Evolutionary conservation across 202 grass and related monocot genomes (phyloP).

Genomic region (Schoenoplectus triqueter): DNA sequence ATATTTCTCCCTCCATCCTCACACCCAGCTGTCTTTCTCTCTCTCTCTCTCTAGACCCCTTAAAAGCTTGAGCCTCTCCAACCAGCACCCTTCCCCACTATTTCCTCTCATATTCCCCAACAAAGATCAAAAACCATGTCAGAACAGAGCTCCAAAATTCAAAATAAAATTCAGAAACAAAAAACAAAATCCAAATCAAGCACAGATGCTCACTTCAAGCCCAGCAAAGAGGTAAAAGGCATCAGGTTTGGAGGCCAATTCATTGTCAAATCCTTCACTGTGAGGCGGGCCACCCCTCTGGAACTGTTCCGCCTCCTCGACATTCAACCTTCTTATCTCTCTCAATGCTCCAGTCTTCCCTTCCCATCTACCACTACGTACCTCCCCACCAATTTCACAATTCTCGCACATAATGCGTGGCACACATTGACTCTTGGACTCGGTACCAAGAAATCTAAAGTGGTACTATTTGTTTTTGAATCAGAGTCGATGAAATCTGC

Average conservation of each 20-base stretch:
- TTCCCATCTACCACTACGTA: constrained; percentile 88
- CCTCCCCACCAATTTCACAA: constrained; percentile 98
- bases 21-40: background rate
- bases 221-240: constrained; percentile 82
- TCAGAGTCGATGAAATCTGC: constrained; percentile 83
- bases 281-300: constrained; percentile 79
- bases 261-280: constrained; percentile 96
- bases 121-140: constrained; percentile 47
- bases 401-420: constrained; percentile 98
- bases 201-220: constrained; percentile 69
- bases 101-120: background rate
- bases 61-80: constrained; percentile 18
- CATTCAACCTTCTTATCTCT: constrained; percentile 86
- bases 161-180: constrained; percentile 51
- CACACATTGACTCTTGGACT: constrained; percentile 95
- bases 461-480: constrained; percentile 90
- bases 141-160: constrained; percentile 60
- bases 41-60: constrained; percentile 12
- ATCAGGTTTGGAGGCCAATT: constrained; percentile 91
- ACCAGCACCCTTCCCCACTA: constrained; percentile 6
- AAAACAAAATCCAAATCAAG: constrained; percentile 38
- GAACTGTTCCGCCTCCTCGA: constrained; percentile 93
- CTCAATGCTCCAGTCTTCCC: constrained; percentile 79
- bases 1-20: constrained; percentile 18
- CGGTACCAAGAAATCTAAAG: constrained; percentile 98